Percentiles rank a stretch among this genome's conserved stretches.
Conservation (phyloP, 1,284 basidiomycete genomes). For the Pseudozyma thailandica region DNA sequence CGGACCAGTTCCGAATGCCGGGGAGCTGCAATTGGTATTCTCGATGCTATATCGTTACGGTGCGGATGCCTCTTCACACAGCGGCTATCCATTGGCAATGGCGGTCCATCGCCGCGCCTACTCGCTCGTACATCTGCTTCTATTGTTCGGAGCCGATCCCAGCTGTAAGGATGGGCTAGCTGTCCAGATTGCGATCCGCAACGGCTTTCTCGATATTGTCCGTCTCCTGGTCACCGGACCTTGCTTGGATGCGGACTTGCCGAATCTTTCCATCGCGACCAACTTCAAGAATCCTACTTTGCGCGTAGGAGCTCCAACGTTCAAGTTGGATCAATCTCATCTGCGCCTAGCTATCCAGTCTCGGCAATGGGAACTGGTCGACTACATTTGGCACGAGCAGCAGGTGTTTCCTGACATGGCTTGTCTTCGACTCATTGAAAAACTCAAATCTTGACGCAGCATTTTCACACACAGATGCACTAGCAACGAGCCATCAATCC, state of each 20-base stretch:
- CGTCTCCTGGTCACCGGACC: slow-evolving; percentile 22
- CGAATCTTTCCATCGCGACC: background rate
- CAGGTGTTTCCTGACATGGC: slow-evolving; percentile 35
- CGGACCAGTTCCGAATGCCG: slow-evolving; percentile 18
- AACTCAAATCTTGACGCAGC: slow-evolving; percentile 4
- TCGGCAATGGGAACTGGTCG: slow-evolving; percentile 28
- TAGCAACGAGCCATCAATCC: no score
- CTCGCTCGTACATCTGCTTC: slow-evolving; percentile 23
- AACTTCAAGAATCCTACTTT: background rate
- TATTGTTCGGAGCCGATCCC: slow-evolving; percentile 32
- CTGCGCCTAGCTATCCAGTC: slow-evolving; percentile 29
- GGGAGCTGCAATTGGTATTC: slow-evolving; percentile 18
- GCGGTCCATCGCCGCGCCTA: slow-evolving; percentile 28
- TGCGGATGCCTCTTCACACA: slow-evolving; percentile 32
- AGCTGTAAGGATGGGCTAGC: slow-evolving; percentile 33
- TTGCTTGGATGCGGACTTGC: slow-evolving; percentile 5
- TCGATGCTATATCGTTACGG: slow-evolving; percentile 14
- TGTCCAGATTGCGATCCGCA: slow-evolving; percentile 35
- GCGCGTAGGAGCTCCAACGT: background rate
- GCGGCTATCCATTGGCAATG: slow-evolving; percentile 44
- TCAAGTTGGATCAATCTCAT: slow-evolving; percentile 13
- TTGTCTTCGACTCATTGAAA: slow-evolving; percentile 33
- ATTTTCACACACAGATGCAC: no score
- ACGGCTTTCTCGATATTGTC: slow-evolving; percentile 16
- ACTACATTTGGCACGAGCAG: slow-evolving; percentile 40